A percentile compares a stretch with the other conserved stretches of the same genome.
Evolutionary conservation across 345 rosid genomes (phyloP).

Genomic region (Pistacia atlantica): DNA sequence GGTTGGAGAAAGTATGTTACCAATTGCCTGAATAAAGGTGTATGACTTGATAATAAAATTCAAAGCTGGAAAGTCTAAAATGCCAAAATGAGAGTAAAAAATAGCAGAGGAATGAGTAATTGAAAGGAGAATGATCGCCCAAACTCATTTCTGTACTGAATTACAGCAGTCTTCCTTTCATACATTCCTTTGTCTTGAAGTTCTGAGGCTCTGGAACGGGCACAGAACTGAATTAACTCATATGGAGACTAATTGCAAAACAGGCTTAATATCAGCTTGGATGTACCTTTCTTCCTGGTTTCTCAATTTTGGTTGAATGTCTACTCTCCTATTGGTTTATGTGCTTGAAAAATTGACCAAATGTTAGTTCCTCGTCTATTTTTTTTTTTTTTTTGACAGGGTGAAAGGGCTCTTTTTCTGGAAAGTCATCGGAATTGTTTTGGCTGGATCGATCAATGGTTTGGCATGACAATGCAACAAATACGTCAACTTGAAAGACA

Average conservation of each 20-base stretch:
- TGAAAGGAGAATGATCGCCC: conserved; percentile 3
- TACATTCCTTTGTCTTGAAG: background rate
- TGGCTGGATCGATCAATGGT: conserved; percentile 78
- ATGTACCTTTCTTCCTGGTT: background rate
- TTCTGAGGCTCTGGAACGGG: too few species aligned
- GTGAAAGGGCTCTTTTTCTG: conserved; percentile 61
- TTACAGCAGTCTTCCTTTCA: too few species aligned
- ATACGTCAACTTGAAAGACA: conserved; percentile 49
- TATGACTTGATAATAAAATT: background rate
- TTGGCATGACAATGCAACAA: conserved; percentile 54
- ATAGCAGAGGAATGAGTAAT: background rate
- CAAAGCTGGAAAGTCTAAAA: background rate
- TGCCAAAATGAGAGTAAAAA: background rate
- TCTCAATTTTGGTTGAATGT: background rate
- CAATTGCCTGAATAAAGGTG: background rate
- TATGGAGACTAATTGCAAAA: too few species aligned
- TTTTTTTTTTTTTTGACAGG: conserved; percentile 33
- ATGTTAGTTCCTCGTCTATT: background rate
- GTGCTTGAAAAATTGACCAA: background rate
- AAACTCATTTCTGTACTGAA: background rate
- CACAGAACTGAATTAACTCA: too few species aligned
- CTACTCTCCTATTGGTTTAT: background rate
- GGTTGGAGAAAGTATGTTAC: background rate
- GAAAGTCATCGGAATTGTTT: conserved; percentile 67
- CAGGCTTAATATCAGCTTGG: background rate